Conservation (phyloP, 169 alveolate genomes). For the Eimeria necatrix region DNA sequence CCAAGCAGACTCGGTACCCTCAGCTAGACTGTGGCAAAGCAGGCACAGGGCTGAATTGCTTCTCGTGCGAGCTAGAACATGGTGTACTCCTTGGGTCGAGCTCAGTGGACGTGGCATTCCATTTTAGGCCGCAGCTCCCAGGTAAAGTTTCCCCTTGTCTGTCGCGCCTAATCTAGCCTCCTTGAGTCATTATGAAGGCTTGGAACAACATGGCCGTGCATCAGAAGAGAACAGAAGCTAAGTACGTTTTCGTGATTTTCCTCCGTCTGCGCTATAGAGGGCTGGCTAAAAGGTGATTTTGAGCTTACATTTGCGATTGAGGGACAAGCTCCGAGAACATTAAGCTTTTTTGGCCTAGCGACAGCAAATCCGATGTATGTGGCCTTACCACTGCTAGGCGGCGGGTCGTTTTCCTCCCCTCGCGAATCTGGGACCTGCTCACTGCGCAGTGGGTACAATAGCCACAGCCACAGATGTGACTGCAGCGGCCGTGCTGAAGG, state of each 20-base stretch:
- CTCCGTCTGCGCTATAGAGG: constrained; percentile 30
- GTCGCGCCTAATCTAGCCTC: background rate
- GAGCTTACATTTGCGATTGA: constrained; percentile 52
- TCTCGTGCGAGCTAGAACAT: constrained; percentile 48
- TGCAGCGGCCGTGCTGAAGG: constrained; percentile 8
- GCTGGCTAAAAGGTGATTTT: constrained; percentile 67
- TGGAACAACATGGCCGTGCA: background rate
- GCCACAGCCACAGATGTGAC: background rate
- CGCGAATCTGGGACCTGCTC: constrained; percentile 31
- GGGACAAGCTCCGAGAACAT: constrained; percentile 42
- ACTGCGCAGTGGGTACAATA: background rate
- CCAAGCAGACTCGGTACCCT: constrained; percentile 42
- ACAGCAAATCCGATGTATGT: constrained; percentile 49
- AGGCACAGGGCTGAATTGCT: constrained; percentile 53
- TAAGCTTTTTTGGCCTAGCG: constrained; percentile 67
- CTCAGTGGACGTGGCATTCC: constrained; percentile 51
- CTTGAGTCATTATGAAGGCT: background rate
- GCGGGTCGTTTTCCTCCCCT: constrained; percentile 23
- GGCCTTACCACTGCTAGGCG: constrained; percentile 8
- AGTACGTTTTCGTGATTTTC: background rate
- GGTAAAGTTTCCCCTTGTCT: background rate
- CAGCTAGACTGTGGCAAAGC: constrained; percentile 61
- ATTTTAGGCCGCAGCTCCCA: constrained; percentile 65
- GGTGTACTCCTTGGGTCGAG: constrained; percentile 47
- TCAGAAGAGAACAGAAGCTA: background rate